Base-by-base conservation (phyloP, 2,329 filamentous ascomycete genomes). In the Amphichorda felina region DNA sequence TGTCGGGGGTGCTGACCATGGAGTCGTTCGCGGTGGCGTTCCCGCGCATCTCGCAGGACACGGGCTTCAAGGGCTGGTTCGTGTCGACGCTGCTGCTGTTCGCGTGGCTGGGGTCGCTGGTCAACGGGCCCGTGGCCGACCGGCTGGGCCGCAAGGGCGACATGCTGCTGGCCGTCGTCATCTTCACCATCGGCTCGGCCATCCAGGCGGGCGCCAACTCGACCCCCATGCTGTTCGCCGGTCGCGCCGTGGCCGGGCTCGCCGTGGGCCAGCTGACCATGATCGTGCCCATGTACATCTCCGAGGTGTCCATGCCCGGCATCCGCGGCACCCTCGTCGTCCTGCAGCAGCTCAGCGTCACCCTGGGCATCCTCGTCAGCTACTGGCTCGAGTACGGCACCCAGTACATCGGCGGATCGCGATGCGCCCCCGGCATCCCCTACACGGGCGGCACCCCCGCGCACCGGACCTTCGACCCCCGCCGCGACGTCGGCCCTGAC, bases 61-160 rank as follows among this genome's bases (percentile, higher is more conserved):
- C 55, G 39, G 46, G 57, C 9, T 66, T 66, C 49, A 66, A 69
- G 40, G 66, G 66, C 22, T 70, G 67, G 66, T 68, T 70, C 35
- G 64, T 69, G 2, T 68, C 68, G 5, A 64, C 60, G 2, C 48
- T 72, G 4, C 46, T 68, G 8, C 50, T 71, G 1, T 50, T 60
- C 33, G 66, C 65, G 5, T 69, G 63, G 63, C 47, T 66, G 33
- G 67, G 68, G 3, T 67, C 66, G 2, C 50, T 71, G 18, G 35
- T 56, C 40, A 61, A 61, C 36, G 60, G 60, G 1, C 54, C 60
- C 2, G 43, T 61, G 18, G 56, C 57, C 18, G 57, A 61, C 38
- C 45, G 42, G 3, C 36, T 59, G 17, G 50, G 49, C 2, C 46
- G 57, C 16, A 57, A 54, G 36, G 48, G 55, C 3, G 55, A 53